Conservation (phyloP, 2,329 filamentous ascomycete genomes). For the Lachnellula suecica region DNA sequence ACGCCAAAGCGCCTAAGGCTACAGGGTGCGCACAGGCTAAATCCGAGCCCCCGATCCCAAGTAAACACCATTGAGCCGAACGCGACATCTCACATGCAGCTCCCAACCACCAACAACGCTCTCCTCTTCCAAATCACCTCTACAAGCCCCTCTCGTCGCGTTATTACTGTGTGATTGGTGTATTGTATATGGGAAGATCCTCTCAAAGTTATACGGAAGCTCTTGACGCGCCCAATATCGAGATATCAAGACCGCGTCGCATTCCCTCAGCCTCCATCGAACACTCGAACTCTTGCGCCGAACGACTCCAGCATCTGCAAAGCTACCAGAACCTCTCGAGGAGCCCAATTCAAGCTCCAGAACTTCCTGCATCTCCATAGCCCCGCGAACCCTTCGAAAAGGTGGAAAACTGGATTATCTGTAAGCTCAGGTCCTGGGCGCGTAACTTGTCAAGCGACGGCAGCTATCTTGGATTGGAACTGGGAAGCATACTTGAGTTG, state of each 20-base stretch:
- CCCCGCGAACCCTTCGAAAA: neutral
- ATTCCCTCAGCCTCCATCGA: neutral
- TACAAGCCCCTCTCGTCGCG: neutral
- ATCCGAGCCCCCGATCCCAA: neutral
- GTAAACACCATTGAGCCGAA: conserved; percentile 1
- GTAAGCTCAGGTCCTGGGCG: neutral
- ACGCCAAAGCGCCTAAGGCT: neutral
- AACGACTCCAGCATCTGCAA: neutral
- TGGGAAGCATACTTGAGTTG: neutral
- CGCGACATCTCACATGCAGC: conserved; percentile 2
- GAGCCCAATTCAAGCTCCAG: neutral
- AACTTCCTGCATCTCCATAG: neutral
- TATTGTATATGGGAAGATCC: neutral
- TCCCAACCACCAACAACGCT: conserved; percentile 1
- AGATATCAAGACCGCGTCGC: neutral
- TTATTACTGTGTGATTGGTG: neutral
- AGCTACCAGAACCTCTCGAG: neutral
- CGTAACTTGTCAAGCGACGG: too few species aligned
- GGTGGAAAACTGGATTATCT: neutral
- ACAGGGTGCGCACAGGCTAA: neutral
- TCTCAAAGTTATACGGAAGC: neutral
- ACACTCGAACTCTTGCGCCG: neutral
- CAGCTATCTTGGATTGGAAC: neutral
- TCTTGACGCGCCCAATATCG: neutral
- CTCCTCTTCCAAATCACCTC: neutral